A percentile compares a stretch with the other conserved stretches of the same genome.
phyloP scores from a whole-genome alignment of 1,139 yeast species.

The Meyerozyma carpophila region DNA sequence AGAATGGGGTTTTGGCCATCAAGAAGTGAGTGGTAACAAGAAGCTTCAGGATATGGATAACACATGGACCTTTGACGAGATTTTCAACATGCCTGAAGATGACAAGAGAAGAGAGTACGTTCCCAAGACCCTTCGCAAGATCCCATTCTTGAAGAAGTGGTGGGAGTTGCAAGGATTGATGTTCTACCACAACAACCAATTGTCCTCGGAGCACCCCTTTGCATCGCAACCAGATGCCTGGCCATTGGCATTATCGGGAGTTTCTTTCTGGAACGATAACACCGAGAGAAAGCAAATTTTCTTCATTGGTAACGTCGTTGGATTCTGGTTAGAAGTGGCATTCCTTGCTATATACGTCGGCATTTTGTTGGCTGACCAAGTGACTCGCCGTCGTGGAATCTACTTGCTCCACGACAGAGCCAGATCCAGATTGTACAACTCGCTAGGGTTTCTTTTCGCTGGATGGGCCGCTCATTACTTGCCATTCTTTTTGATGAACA shows the following conservation, averaged over 20 bases:
- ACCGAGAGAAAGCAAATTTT: slow-evolving; percentile 66
- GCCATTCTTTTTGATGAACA: slow-evolving; percentile 87
- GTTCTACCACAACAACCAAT: slow-evolving; percentile 89
- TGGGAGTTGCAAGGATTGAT: slow-evolving; percentile 79
- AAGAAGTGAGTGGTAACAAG: slow-evolving; percentile 93
- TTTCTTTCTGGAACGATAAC: slow-evolving; percentile 90
- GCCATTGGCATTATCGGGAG: slow-evolving; percentile 93
- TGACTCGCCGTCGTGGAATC: slow-evolving; percentile 69
- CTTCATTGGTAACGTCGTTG: slow-evolving; percentile 83
- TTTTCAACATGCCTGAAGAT: slow-evolving; percentile 47
- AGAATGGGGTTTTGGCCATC: slow-evolving; percentile 82
- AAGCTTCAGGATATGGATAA: slow-evolving; percentile 63
- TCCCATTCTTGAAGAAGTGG: slow-evolving; percentile 84
- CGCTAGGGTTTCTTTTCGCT: slow-evolving; percentile 75
- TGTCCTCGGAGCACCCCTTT: slow-evolving; percentile 89
- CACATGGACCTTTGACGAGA: slow-evolving; percentile 73
- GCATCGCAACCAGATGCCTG: slow-evolving; percentile 90
- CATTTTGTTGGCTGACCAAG: slow-evolving; percentile 61
- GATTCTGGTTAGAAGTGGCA: slow-evolving; percentile 84
- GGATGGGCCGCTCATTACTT: slow-evolving; percentile 90
- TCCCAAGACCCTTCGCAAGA: slow-evolving; percentile 50
- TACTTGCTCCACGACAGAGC: slow-evolving; percentile 55
- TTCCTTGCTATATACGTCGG: slow-evolving; percentile 65
- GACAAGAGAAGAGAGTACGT: slow-evolving; percentile 59
- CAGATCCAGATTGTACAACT: slow-evolving; percentile 70